phyloP scores from a whole-genome alignment of 2,329 filamentous ascomycete species.

The Phyllosticta capitalensis region DNA sequence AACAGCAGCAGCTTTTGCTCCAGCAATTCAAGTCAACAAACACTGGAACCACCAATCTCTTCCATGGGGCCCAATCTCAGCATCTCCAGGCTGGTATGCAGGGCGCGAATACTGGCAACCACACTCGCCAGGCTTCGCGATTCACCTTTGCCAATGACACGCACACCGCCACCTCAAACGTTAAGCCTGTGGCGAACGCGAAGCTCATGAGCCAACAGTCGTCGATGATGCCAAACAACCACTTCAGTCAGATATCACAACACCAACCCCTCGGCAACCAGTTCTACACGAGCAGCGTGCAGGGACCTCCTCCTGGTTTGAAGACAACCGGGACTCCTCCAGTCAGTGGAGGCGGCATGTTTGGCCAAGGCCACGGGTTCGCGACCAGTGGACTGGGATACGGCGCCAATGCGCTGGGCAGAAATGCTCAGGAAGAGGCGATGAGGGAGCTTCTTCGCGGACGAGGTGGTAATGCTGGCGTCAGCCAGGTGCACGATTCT shows the following conservation, averaged over 20 bases:
- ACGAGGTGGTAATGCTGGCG: slow-evolving; percentile 46
- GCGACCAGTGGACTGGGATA: slow-evolving; percentile 59
- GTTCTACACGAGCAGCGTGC: slow-evolving; percentile 76
- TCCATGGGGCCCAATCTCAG: slow-evolving; percentile 35
- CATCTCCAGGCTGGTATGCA: slow-evolving; percentile 36
- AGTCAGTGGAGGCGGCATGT: slow-evolving; percentile 69
- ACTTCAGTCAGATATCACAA: slow-evolving; percentile 44
- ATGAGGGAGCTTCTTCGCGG: slow-evolving; percentile 74
- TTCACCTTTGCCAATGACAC: slow-evolving; percentile 79
- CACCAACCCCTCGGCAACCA: slow-evolving; percentile 50
- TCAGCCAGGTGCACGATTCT: slow-evolving; percentile 67
- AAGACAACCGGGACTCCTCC: slow-evolving; percentile 94
- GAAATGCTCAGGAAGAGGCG: slow-evolving; percentile 65
- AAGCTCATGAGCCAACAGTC: slow-evolving; percentile 76
- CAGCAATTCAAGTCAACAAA: slow-evolving; percentile 51
- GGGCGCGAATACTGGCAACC: slow-evolving; percentile 49
- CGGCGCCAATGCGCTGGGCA: slow-evolving; percentile 48
- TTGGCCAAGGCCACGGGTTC: slow-evolving; percentile 80
- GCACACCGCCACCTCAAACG: slow-evolving; percentile 48
- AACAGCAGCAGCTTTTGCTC: slow-evolving; percentile 58
- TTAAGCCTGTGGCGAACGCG: slow-evolving; percentile 70
- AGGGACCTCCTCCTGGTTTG: slow-evolving; percentile 85
- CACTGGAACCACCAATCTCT: slow-evolving; percentile 39
- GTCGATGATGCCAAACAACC: slow-evolving; percentile 61
- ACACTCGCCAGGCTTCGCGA: slow-evolving; percentile 74